Conservation (phyloP, 768 basidiomycete genomes). For the Tricholoma furcatifolium region DNA sequence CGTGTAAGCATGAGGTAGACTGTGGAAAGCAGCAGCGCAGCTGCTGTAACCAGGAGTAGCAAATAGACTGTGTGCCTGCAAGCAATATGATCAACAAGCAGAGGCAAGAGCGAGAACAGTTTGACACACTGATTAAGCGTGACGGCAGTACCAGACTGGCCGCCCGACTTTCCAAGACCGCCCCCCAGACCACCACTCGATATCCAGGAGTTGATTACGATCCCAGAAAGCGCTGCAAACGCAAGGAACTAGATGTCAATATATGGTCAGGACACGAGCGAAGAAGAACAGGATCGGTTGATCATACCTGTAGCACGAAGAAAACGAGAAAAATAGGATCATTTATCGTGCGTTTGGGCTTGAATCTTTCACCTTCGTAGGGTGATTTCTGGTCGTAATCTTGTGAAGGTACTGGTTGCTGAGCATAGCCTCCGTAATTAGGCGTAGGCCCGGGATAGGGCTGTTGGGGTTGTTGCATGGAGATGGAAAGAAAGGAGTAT, state of each 20-base stretch:
- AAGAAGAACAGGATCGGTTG: background rate
- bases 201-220: slow-evolving; percentile 63
- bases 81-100: background rate
- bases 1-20: slow-evolving; percentile 71
- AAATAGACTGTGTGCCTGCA: slow-evolving; percentile 71
- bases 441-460: slow-evolving; percentile 42
- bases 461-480: slow-evolving; percentile 16
- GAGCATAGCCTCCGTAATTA: slow-evolving; percentile 21
- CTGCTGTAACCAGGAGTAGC: slow-evolving; percentile 70
- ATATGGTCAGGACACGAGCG: background rate
- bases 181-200: slow-evolving; percentile 68
- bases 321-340: slow-evolving; percentile 71
- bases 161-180: slow-evolving; percentile 62
- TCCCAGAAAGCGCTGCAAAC: slow-evolving; percentile 65
- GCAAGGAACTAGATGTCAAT: slow-evolving; percentile 52
- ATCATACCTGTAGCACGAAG: slow-evolving; percentile 65
- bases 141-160: slow-evolving; percentile 51
- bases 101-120: background rate
- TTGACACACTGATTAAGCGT: slow-evolving; percentile 63
- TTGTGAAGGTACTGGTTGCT: slow-evolving; percentile 18
- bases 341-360: slow-evolving; percentile 66
- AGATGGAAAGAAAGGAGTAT: background rate
- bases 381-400: slow-evolving; percentile 45
- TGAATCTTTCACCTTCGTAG: slow-evolving; percentile 62
- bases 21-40: slow-evolving; percentile 63